Evolutionary conservation across 129 eudicot genomes (phyloP).

Genomic region (Centella asiatica): DNA sequence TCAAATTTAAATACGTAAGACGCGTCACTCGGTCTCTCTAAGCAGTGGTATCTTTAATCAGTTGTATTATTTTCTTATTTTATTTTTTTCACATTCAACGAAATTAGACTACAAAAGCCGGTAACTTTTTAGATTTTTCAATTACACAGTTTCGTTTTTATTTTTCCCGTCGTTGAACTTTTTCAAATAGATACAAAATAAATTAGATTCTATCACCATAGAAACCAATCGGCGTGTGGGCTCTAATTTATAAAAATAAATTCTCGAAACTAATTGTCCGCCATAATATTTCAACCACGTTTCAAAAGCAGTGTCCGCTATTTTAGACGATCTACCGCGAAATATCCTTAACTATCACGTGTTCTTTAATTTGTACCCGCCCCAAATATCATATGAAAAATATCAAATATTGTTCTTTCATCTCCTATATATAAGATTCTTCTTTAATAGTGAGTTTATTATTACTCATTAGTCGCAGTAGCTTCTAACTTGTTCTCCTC

Average conservation of each 20-base stretch:
- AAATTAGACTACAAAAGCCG: neutral
- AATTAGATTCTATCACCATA: neutral
- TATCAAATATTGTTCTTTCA: neutral
- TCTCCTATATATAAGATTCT: neutral
- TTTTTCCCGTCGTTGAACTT: neutral
- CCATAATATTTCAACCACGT: conserved; percentile 28
- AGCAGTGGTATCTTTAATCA: too few relatives aligned
- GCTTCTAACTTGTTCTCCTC: too few relatives aligned
- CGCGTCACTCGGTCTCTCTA: too few relatives aligned
- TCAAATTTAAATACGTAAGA: too few relatives aligned
- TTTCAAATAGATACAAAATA: neutral
- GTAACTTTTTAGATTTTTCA: neutral
- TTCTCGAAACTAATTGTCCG: neutral
- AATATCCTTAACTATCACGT: conserved; percentile 29
- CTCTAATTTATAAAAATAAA: neutral
- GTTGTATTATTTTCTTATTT: too few relatives aligned
- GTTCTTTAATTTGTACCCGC: conserved; percentile 9
- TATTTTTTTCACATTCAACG: neutral
- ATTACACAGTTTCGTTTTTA: neutral
- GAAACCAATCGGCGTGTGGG: neutral
- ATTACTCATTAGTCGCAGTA: neutral
- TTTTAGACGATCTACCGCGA: neutral
- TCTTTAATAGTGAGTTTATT: neutral
- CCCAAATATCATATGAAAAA: neutral
- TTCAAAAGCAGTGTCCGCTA: conserved; percentile 14